phyloP scores from a whole-genome alignment of 768 basidiomycete genomes.

The Lentinula boryana region DNA sequence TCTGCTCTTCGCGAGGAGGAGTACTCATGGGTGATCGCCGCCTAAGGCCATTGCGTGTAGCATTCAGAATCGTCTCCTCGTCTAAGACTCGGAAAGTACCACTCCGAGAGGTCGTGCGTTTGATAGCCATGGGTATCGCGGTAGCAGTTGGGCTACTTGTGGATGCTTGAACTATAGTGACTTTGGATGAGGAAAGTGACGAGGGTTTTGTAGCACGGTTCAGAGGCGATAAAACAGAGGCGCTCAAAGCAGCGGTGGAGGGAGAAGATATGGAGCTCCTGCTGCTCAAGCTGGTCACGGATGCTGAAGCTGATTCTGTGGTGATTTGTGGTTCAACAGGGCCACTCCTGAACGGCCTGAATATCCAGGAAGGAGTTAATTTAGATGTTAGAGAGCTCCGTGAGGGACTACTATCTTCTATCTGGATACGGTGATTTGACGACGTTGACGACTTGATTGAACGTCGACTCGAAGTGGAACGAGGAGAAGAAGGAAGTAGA shows the following conservation, averaged over 20 bases:
- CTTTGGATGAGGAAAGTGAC: conserved; percentile 27
- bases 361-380: conserved; percentile 72
- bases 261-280: conserved; percentile 20
- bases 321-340: conserved; percentile 61
- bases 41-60: conserved; percentile 35
- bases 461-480: conserved; percentile 53
- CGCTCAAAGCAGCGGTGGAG: neutral
- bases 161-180: conserved; percentile 23
- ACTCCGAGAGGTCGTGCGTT: conserved; percentile 21
- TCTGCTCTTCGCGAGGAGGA: conserved; percentile 65
- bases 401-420: conserved; percentile 9
- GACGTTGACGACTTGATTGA: conserved; percentile 47
- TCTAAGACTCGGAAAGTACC: conserved; percentile 41
- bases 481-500: conserved; percentile 61
- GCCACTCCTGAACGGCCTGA: conserved; percentile 66
- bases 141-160: conserved; percentile 16
- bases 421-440: conserved; percentile 11
- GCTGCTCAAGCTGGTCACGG: conserved; percentile 19
- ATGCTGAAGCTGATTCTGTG: conserved; percentile 45
- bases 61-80: conserved; percentile 43
- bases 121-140: conserved; percentile 38
- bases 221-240: conserved; percentile 14
- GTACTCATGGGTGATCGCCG: conserved; percentile 63
- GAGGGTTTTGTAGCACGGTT: conserved; percentile 10
- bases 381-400: conserved; percentile 47